Evolutionary conservation across 1,284 basidiomycete species (phyloP), one percentile per base, ranked within the genome.

Genomic region (Trametes versicolor): DNA sequence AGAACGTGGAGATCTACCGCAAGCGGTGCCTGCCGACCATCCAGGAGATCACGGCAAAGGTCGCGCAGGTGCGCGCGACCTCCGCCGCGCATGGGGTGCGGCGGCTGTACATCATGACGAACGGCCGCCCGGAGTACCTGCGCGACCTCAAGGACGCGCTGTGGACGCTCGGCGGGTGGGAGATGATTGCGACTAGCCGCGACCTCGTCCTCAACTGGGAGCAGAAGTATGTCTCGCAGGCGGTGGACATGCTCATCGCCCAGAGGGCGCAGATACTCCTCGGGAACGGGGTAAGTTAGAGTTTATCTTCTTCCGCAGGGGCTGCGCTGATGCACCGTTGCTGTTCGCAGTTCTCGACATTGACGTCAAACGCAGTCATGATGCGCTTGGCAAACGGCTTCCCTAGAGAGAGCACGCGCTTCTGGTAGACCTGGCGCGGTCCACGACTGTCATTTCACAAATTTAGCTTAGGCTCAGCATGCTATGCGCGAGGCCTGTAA

Each of bases 281-380:
- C 27, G 83, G 83, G 2, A 84, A 84, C 58, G 83, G 82, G 52
- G 82, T 83, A 57, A 66, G 80, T 65, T 17, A 32, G 51, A 43
- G 49, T 64, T 17, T 48, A 43, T 43, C 23, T 41, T 36, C 62
- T 39, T 70, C n/a, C 4, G 13, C 8, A 10, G 23, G 27, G 4
- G n/a, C 6, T 4, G 23, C 19, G 34, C 49, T 57, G 23, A 52
- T 27, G 21, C 12, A 27, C n/a, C 41, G 23, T 15, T 3, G 8
- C 29, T 32, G 64, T 21, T 25, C 27, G 25, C 66, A 87, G 87
- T 89, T 87, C 72, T 89, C 87, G 58, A 89, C 86, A 67, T 66
- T 88, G 60, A 82, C 82, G 9, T 82, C 86, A 15, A 87, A 87
- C 65, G 81, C 87, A 39, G 80, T 83, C 32, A 82, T 87, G 82